These are phyloP conservation scores for Glaciozyma antarctica DNA, from an alignment of 768 basidiomycete genomes.

Conservation along the genomic window DNA sequence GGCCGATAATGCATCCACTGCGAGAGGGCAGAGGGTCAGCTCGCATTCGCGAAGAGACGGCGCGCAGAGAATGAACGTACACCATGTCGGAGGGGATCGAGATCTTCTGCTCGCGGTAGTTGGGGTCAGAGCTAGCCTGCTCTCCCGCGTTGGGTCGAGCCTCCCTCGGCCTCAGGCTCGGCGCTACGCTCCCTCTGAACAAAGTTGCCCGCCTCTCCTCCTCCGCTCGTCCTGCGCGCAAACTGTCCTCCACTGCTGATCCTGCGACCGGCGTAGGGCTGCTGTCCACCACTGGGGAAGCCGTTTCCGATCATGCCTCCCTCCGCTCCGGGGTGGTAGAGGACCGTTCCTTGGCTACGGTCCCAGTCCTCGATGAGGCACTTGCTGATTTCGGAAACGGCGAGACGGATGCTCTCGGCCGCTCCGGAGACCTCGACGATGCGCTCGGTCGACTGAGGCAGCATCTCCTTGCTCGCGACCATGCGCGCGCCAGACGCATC, in stretches of 20 bases:
- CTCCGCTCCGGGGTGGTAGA: slow-evolving; percentile 85
- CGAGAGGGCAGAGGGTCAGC: background rate
- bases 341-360: slow-evolving; percentile 80
- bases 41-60: background rate
- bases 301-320: slow-evolving; percentile 38
- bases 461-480: slow-evolving; percentile 98
- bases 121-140: slow-evolving; percentile 43
- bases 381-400: slow-evolving; percentile 90
- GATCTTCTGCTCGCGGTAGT: slow-evolving; percentile 95
- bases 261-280: background rate
- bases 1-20: slow-evolving; percentile 75
- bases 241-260: background rate
- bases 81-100: slow-evolving; percentile 99
- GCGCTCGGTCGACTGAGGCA: slow-evolving; percentile 97
- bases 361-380: slow-evolving; percentile 97
- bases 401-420: slow-evolving; percentile 81
- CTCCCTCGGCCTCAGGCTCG: background rate
- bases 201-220: background rate
- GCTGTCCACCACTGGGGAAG: slow-evolving; percentile 18
- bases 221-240: background rate
- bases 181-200: background rate
- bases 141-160: background rate
- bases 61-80: background rate
- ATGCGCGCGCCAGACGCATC: slow-evolving; percentile 91
- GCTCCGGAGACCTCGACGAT: slow-evolving; percentile 96